Evolutionary conservation across 768 basidiomycete genomes (phyloP).

Genomic region (Obba rivulosa): DNA sequence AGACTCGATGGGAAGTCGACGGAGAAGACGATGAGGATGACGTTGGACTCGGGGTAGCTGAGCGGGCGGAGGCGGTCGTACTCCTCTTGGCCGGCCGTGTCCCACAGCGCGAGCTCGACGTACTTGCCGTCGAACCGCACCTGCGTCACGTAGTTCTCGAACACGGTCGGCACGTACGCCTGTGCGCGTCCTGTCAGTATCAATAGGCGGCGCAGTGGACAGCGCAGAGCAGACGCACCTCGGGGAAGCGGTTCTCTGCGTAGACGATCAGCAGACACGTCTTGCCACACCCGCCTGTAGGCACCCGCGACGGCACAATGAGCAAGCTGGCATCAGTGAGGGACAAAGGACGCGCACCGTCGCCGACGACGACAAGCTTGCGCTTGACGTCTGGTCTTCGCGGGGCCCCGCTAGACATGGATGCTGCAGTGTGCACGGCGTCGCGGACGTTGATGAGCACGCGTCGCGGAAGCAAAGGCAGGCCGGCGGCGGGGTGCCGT

Average conservation of each 20-base stretch:
- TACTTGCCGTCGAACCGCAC: conserved; percentile 83
- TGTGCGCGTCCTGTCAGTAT: conserved; percentile 26
- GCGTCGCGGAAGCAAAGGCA: neutral
- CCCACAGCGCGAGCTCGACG: conserved; percentile 96
- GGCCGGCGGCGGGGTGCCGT: neutral
- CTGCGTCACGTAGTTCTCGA: conserved; percentile 90
- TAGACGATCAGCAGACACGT: conserved; percentile 96
- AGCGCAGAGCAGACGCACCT: conserved; percentile 47
- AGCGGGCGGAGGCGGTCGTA: conserved; percentile 86
- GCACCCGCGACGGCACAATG: neutral
- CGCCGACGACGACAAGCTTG: conserved; percentile 85
- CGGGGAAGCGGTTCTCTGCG: conserved; percentile 93
- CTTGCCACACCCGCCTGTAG: conserved; percentile 79
- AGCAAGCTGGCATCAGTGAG: neutral
- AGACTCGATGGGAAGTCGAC: conserved; percentile 90
- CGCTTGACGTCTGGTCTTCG: conserved; percentile 77
- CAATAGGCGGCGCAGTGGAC: conserved; percentile 9
- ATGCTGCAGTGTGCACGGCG: conserved; percentile 9
- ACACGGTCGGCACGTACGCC: conserved; percentile 92
- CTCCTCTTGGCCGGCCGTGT: conserved; percentile 96
- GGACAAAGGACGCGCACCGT: conserved; percentile 50
- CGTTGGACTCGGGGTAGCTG: conserved; percentile 84
- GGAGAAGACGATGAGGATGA: conserved; percentile 92
- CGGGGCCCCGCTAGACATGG: conserved; percentile 14
- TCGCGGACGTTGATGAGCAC: neutral